Evolutionary conservation across 352 stramenopile species (phyloP).

Genomic region (Phytophthora quininea): DNA sequence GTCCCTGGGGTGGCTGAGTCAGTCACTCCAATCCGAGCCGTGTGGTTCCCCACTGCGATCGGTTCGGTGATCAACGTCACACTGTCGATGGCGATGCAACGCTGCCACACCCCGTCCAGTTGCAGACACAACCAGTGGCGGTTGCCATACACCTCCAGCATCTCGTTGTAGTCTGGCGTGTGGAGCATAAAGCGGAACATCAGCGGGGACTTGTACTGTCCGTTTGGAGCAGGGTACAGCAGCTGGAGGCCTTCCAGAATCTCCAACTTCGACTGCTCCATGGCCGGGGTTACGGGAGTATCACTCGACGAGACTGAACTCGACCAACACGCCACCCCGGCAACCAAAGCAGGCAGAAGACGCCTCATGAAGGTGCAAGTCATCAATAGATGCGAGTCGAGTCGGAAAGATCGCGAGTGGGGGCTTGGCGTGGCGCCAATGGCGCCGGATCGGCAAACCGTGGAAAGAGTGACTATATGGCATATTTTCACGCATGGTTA

Average conservation of each 20-base stretch:
- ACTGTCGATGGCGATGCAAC: constrained; percentile 32
- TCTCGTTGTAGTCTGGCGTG: constrained; percentile 9
- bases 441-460: background rate
- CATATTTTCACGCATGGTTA: background rate
- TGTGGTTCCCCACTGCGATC: constrained; percentile 30
- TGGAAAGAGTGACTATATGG: constrained; percentile 22
- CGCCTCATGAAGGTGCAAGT: too few relatives aligned
- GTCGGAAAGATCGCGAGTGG: constrained; percentile 3
- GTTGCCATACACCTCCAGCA: constrained; percentile 19
- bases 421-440: background rate
- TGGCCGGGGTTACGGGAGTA: background rate
- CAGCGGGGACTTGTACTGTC: constrained; percentile 32
- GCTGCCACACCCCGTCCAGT: constrained; percentile 20
- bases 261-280: constrained; percentile 5
- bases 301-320: background rate
- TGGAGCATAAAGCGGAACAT: constrained; percentile 26
- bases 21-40: constrained; percentile 20
- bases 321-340: background rate
- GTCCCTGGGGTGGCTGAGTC: constrained; percentile 21
- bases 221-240: constrained; percentile 18
- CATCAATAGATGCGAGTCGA: background rate
- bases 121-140: constrained; percentile 30
- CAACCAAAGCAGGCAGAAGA: constrained; percentile 8
- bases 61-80: constrained; percentile 13
- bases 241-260: constrained; percentile 18